phyloP scores from a whole-genome alignment of 2,329 filamentous ascomycete genomes.

The Xylaria digitata region DNA sequence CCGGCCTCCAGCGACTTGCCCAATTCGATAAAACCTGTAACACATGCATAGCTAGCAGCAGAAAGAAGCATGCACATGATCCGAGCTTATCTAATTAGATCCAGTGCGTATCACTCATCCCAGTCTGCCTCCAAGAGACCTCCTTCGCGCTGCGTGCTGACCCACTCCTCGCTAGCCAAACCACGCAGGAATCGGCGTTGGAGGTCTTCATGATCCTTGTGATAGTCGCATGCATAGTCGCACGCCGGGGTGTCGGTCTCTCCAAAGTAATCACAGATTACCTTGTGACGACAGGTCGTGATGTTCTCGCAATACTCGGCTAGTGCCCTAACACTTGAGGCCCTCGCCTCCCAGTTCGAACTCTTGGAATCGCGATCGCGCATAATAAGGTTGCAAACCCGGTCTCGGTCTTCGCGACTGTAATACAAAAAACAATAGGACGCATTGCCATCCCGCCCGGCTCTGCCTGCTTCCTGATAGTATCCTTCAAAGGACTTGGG shows the following conservation, averaged over 20 bases:
- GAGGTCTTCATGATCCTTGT: conserved; percentile 73
- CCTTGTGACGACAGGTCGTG: conserved; percentile 76
- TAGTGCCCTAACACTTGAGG: conserved; percentile 74
- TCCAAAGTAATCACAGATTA: conserved; percentile 82
- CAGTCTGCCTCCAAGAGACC: conserved; percentile 67
- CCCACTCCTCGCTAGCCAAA: conserved; percentile 70
- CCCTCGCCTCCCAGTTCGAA: conserved; percentile 61
- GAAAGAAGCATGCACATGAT: conserved; percentile 32
- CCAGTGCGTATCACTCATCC: conserved; percentile 50
- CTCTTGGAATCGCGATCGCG: conserved; percentile 59
- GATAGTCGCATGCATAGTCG: conserved; percentile 81
- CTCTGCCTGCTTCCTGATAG: conserved; percentile 94
- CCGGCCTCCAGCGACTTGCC: conserved; percentile 32
- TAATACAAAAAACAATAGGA: conserved; percentile 92
- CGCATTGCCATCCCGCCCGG: conserved; percentile 88
- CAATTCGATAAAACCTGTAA: conserved; percentile 35
- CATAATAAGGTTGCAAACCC: conserved; percentile 69
- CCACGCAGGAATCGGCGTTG: conserved; percentile 67
- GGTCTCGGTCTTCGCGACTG: conserved; percentile 84
- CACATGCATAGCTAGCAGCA: conserved; percentile 31
- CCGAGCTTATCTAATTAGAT: conserved; percentile 7
- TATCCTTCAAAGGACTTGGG: conserved; percentile 96
- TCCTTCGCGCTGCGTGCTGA: conserved; percentile 71
- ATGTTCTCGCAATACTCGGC: conserved; percentile 85
- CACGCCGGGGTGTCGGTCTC: conserved; percentile 70